These are phyloP conservation scores for Phialocephala sp. DNA, from an alignment of 2,329 filamentous ascomycete genomes.

Conservation along the genomic window DNA sequence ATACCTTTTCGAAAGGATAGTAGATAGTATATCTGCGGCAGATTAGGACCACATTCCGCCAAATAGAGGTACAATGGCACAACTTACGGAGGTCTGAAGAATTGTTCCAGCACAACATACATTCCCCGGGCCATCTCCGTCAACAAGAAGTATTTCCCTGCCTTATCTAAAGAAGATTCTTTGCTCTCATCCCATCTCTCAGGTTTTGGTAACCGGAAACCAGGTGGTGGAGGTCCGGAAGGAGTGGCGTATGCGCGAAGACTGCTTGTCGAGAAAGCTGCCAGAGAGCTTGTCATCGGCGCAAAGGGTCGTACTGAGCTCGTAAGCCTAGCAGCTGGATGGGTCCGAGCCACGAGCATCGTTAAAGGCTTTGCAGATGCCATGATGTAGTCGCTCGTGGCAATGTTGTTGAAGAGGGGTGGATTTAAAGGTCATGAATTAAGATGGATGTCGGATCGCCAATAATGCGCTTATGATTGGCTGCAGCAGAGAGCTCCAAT, in stretches of 20 bases:
- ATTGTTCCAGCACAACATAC: slow-evolving; percentile 98
- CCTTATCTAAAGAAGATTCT: slow-evolving; percentile 79
- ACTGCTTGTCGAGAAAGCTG: slow-evolving; percentile 40
- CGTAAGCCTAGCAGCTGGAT: slow-evolving; percentile 39
- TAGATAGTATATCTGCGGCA: slow-evolving; percentile 86
- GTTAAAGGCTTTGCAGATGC: slow-evolving; percentile 45
- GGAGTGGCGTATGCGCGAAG: slow-evolving; percentile 62
- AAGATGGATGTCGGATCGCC: not conserved
- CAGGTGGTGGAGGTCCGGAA: slow-evolving; percentile 76
- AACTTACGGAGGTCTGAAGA: slow-evolving; percentile 95
- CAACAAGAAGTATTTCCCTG: slow-evolving; percentile 93
- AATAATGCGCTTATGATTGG: slow-evolving; percentile 36
- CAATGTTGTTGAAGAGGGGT: slow-evolving; percentile 36
- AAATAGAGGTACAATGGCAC: slow-evolving; percentile 34
- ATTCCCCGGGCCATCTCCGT: slow-evolving; percentile 96
- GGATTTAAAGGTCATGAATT: slow-evolving; percentile 11
- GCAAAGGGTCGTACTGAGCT: slow-evolving; percentile 36
- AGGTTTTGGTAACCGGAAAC: slow-evolving; percentile 77
- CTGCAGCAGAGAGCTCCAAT: slow-evolving; percentile 28
- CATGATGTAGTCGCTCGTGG: slow-evolving; percentile 43
- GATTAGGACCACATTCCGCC: slow-evolving; percentile 38
- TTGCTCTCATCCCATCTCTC: slow-evolving; percentile 81
- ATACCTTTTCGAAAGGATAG: slow-evolving; percentile 95
- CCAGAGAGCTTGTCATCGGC: slow-evolving; percentile 28
- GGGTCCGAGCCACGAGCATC: slow-evolving; percentile 45